These are phyloP conservation scores for Phaffia australis DNA, from an alignment of 768 basidiomycete species.

Conservation along the genomic window DNA sequence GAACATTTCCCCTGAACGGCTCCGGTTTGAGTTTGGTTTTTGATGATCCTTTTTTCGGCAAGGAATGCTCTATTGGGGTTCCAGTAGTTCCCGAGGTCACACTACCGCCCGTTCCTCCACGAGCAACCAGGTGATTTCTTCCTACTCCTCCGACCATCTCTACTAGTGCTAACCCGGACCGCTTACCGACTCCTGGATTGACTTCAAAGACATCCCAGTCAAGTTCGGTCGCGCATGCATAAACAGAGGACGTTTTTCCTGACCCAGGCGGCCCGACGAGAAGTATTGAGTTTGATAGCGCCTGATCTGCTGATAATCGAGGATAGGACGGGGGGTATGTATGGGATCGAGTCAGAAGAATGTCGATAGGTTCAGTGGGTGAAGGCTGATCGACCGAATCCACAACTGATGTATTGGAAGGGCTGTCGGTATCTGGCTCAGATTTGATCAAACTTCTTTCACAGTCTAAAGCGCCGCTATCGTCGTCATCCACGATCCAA, in stretches of 20 bases:
- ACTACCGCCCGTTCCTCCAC: conserved; percentile 22
- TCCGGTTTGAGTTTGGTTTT: background rate
- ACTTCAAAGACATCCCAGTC: conserved; percentile 97
- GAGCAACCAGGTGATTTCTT: conserved; percentile 69
- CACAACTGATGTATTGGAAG: background rate
- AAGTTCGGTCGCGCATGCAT: conserved; percentile 85
- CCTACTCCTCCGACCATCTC: conserved; percentile 82
- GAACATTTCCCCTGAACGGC: background rate
- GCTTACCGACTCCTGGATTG: conserved; percentile 84
- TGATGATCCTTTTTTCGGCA: background rate
- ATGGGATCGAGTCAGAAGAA: background rate
- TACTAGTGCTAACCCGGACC: conserved; percentile 66
- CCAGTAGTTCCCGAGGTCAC: background rate
- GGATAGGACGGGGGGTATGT: conserved; percentile 25
- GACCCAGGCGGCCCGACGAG: conserved; percentile 68
- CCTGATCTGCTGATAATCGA: background rate
- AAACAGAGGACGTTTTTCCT: conserved; percentile 86
- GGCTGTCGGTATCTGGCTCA: background rate
- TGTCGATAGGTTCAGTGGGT: background rate
- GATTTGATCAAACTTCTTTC: conserved; percentile 32
- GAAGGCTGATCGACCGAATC: background rate
- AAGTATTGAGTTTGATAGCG: conserved; percentile 75
- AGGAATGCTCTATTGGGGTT: background rate
- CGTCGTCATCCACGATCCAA: conserved; percentile 34
- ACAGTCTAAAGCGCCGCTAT: conserved; percentile 18